phyloP scores from a whole-genome alignment of 495 filamentous ascomycete genomes.

The Xanthoparmelia taractica region DNA sequence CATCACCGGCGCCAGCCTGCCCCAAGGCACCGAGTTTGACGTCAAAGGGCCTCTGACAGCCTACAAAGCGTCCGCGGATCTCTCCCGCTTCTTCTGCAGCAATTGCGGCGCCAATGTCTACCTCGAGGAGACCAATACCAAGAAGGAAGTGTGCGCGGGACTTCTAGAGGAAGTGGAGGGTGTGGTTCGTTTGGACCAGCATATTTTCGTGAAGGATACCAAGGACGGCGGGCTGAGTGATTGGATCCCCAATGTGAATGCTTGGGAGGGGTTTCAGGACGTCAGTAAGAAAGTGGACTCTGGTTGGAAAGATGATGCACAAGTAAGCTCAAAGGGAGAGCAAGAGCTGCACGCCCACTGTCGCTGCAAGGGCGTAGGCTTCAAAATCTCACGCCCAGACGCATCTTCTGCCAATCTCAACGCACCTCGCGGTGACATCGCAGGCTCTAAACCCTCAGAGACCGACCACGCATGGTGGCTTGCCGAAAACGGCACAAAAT shows the following conservation, averaged over 20 bases:
- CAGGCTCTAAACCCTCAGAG: conserved; percentile 23
- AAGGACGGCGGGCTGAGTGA: conserved; percentile 49
- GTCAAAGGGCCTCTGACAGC: conserved; percentile 31
- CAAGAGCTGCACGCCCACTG: conserved; percentile 35
- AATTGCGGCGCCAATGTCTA: conserved; percentile 60
- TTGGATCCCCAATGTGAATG: conserved; percentile 17
- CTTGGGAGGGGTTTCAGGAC: conserved; percentile 23
- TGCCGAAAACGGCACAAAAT: conserved; percentile 35
- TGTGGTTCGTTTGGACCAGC: conserved; percentile 34
- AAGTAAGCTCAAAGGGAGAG: not conserved
- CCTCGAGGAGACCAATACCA: conserved; percentile 27
- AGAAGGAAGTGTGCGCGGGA: conserved; percentile 37
- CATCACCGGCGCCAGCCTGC: conserved; percentile 44
- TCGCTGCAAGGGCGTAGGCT: conserved; percentile 44
- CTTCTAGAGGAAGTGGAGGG: conserved; percentile 34
- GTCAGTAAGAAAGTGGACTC: conserved; percentile 13
- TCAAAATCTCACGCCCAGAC: conserved; percentile 33
- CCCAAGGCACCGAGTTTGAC: conserved; percentile 29
- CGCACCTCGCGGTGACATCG: conserved; percentile 15
- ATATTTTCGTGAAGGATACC: conserved; percentile 45
- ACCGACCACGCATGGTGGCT: conserved; percentile 36
- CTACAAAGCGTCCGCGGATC: conserved; percentile 42
- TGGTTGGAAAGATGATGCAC: conserved; percentile 12
- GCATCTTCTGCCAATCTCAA: conserved; percentile 5
- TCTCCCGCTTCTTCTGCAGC: conserved; percentile 59